Base-by-base conservation (phyloP, 2,329 filamentous ascomycete genomes). In the Fusarium setosum region DNA sequence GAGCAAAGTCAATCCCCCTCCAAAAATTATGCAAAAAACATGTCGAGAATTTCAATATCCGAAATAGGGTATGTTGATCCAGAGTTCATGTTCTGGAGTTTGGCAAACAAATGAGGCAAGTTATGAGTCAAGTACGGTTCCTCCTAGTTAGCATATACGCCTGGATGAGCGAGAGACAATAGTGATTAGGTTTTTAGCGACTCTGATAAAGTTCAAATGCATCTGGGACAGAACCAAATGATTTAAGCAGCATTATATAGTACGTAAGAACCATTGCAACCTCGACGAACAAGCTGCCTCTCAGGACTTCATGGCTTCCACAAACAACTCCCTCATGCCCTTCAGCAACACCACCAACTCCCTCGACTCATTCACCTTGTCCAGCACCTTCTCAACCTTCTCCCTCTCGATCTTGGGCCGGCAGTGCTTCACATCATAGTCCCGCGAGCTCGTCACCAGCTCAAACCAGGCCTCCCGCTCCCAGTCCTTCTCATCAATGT, bases 401-500 rank as follows among this genome's bases (percentile, higher is more conserved):
- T 94, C 92, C 63, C 85, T 83, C 74, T 96, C 92, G 65, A 97
- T 81, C 80, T 93, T 95, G 12, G 96, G 96, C 74, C 91, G 85
- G 72, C 90, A 92, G 70, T 92, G 90, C 60, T 89, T 86, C 34
- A 98, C 91, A 65, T 92, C 91, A 78, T 97, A 98, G 72, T 97
- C 94, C 61, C 92, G 84, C 65, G 88, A 88, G 32, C 89, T 88
- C 42, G 92, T 97, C 69, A 91, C 90, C 57, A 99, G 82, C 81
- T 98, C 95, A 75, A 99, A 98, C 90, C 92, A 96, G 13, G 92
- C 94, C 80, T 98, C 94, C 59, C 89, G 86, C 71, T 94, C 92
- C 90, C 92, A 94, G 74, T 96, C 90, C 72, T 89, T 88, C 81
- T 97, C 93, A 74, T 96, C 89, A 42, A 98, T 83, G 76, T 96